Percentiles rank a stretch among this genome's conserved stretches.
Evolutionary conservation across 2,329 filamentous ascomycete genomes (phyloP).

Genomic region (Teratosphaeria zuluensis): DNA sequence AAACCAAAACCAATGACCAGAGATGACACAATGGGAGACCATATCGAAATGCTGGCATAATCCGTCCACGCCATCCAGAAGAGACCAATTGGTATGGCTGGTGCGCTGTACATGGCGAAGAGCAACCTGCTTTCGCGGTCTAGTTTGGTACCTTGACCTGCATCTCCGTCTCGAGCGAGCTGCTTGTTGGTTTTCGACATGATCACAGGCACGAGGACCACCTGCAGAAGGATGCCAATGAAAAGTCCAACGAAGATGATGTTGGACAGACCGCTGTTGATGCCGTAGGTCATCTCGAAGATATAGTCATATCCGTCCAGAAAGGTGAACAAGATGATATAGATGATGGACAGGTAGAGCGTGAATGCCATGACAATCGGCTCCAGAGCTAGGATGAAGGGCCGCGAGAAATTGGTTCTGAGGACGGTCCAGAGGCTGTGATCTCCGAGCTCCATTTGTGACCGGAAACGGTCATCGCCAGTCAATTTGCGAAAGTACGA

Average conservation of each 20-base stretch:
- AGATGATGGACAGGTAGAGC: slow-evolving; percentile 40
- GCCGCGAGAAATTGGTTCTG: slow-evolving; percentile 31
- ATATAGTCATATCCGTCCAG: slow-evolving; percentile 44
- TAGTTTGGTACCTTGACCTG: slow-evolving; percentile 29
- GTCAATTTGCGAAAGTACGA: slow-evolving; percentile 21
- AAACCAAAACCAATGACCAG: slow-evolving; percentile 42
- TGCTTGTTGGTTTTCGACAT: slow-evolving; percentile 39
- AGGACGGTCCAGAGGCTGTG: slow-evolving; percentile 29
- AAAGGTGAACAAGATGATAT: slow-evolving; percentile 36
- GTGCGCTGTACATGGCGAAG: slow-evolving; percentile 45
- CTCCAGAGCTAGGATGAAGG: slow-evolving; percentile 34
- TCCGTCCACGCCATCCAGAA: slow-evolving; percentile 53
- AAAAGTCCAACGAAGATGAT: slow-evolving; percentile 41
- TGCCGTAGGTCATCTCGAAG: slow-evolving; percentile 41
- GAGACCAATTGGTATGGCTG: slow-evolving; percentile 41
- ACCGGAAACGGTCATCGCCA: slow-evolving; percentile 37
- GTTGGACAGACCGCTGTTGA: slow-evolving; percentile 36
- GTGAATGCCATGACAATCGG: slow-evolving; percentile 40
- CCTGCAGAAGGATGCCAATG: slow-evolving; percentile 35
- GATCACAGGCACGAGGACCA: slow-evolving; percentile 26
- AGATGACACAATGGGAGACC: slow-evolving; percentile 43
- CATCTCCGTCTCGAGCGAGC: slow-evolving; percentile 33
- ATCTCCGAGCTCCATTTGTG: slow-evolving; percentile 36
- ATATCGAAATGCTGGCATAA: slow-evolving; percentile 35
- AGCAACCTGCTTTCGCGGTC: slow-evolving; percentile 38